phyloP scores from a whole-genome alignment of 2,329 filamentous ascomycete genomes.

The Penicillium sp. region DNA sequence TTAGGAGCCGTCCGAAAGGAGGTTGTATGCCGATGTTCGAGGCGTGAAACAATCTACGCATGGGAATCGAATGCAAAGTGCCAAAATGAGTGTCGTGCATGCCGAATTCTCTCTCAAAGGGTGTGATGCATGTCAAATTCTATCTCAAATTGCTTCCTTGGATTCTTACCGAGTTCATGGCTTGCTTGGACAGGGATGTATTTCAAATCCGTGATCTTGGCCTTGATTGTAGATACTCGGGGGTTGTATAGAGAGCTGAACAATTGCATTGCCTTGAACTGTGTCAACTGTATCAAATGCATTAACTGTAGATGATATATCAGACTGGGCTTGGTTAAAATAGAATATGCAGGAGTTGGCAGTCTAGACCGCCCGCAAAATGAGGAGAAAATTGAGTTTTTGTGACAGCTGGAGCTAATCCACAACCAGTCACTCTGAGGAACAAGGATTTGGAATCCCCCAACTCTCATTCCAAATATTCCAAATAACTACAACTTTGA shows the following conservation, averaged over 20 bases:
- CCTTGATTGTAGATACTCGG: background rate
- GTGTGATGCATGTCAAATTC: background rate
- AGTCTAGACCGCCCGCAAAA: constrained; percentile 10
- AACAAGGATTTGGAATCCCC: background rate
- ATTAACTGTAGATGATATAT: too few species aligned
- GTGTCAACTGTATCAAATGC: too few species aligned
- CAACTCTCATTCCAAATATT: background rate
- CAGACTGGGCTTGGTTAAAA: background rate
- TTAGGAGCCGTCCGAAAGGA: background rate
- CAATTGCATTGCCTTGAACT: too few species aligned
- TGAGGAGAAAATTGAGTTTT: constrained; percentile 1
- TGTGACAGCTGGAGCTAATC: constrained; percentile 6
- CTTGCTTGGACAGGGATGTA: background rate
- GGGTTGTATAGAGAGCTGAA: too few species aligned
- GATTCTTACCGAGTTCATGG: background rate
- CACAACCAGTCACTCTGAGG: background rate
- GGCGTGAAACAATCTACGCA: background rate
- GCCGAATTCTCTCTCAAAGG: background rate
- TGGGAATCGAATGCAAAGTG: background rate
- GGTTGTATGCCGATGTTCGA: background rate
- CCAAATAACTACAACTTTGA: background rate
- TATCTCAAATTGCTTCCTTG: background rate
- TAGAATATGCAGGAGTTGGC: background rate
- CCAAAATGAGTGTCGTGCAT: background rate
- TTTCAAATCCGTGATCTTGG: background rate